These are phyloP conservation scores for Aspergillus incahuasiensis DNA, from an alignment of 495 filamentous ascomycete species.

Conservation along the genomic window DNA sequence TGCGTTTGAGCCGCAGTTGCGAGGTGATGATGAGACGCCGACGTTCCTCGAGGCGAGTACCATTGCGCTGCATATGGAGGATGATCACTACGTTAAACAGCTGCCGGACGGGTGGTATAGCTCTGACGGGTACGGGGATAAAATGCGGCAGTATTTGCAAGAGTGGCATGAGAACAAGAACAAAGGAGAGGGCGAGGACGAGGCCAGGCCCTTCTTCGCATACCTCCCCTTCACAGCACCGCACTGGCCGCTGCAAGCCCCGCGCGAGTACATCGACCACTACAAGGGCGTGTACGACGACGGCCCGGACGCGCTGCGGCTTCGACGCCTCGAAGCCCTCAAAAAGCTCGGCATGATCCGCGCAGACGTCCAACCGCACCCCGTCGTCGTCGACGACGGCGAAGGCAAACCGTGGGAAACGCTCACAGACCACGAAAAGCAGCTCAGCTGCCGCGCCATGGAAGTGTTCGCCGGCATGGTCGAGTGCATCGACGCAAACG, in stretches of 20 bases:
- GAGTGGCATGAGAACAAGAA: slow-evolving; percentile 38
- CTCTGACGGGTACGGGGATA: slow-evolving; percentile 49
- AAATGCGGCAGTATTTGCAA: slow-evolving; percentile 48
- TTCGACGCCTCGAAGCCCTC: slow-evolving; percentile 45
- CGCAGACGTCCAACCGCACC: slow-evolving; percentile 47
- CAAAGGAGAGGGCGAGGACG: slow-evolving; percentile 25
- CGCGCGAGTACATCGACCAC: slow-evolving; percentile 45
- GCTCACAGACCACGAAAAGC: slow-evolving; percentile 45
- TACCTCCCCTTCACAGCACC: slow-evolving; percentile 58
- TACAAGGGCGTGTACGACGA: slow-evolving; percentile 55
- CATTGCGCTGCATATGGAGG: slow-evolving; percentile 57
- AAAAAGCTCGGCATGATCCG: slow-evolving; percentile 49
- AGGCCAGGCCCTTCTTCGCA: slow-evolving; percentile 55
- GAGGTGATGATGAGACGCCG: slow-evolving; percentile 39
- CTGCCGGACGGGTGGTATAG: slow-evolving; percentile 55
- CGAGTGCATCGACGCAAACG: slow-evolving; percentile 56
- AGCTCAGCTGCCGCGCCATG: slow-evolving; percentile 51
- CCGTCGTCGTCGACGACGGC: slow-evolving; percentile 50
- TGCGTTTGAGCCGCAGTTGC: slow-evolving; percentile 52
- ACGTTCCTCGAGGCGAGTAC: slow-evolving; percentile 48
- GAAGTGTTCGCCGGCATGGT: slow-evolving; percentile 64
- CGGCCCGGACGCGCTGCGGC: slow-evolving; percentile 50
- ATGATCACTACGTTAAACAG: slow-evolving; percentile 50
- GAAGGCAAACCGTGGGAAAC: slow-evolving; percentile 51
- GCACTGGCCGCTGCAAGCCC: slow-evolving; percentile 59